Conservation (phyloP, 2,329 filamentous ascomycete species). For the Ploettnerulaceae sp. region DNA sequence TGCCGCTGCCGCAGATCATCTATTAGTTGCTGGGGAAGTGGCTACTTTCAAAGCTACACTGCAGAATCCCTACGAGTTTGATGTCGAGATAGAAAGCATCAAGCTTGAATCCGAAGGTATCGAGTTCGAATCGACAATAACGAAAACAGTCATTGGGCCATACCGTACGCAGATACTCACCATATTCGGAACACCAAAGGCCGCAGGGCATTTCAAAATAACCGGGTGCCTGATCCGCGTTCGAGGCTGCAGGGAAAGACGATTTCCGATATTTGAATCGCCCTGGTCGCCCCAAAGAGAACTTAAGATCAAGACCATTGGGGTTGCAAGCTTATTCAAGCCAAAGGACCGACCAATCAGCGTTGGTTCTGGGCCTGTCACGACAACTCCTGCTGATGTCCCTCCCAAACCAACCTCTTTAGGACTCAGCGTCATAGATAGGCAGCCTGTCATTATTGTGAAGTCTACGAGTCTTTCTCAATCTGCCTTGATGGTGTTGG, state of each 20-base stretch:
- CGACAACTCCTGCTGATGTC: slow-evolving; percentile 37
- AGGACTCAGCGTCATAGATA: slow-evolving; percentile 68
- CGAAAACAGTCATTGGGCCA: slow-evolving; percentile 68
- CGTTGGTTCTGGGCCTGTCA: slow-evolving; percentile 32
- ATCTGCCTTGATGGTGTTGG: slow-evolving; percentile 84
- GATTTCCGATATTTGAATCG: slow-evolving; percentile 77
- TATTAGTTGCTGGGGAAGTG: slow-evolving; percentile 74
- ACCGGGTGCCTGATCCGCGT: slow-evolving; percentile 77
- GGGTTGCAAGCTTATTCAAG: slow-evolving; percentile 46
- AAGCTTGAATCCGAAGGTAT: slow-evolving; percentile 69
- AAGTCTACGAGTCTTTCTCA: slow-evolving; percentile 75
- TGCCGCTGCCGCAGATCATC: slow-evolving; percentile 55
- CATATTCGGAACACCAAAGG: slow-evolving; percentile 62
- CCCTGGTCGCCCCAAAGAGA: slow-evolving; percentile 69
- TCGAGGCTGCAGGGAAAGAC: slow-evolving; percentile 72
- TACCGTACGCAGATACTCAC: slow-evolving; percentile 77
- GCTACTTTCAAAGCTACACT: slow-evolving; percentile 76
- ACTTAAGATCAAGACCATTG: slow-evolving; percentile 71
- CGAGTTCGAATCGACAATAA: slow-evolving; percentile 61
- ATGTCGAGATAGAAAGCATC: slow-evolving; percentile 82
- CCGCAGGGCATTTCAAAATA: slow-evolving; percentile 64
- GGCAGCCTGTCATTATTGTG: slow-evolving; percentile 72
- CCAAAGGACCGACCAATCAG: slow-evolving; percentile 32
- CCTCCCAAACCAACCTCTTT: slow-evolving; percentile 48
- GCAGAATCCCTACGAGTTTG: slow-evolving; percentile 92